Base-by-base conservation (phyloP, 1,284 basidiomycete species). In the Trichosporon asahii region DNA sequence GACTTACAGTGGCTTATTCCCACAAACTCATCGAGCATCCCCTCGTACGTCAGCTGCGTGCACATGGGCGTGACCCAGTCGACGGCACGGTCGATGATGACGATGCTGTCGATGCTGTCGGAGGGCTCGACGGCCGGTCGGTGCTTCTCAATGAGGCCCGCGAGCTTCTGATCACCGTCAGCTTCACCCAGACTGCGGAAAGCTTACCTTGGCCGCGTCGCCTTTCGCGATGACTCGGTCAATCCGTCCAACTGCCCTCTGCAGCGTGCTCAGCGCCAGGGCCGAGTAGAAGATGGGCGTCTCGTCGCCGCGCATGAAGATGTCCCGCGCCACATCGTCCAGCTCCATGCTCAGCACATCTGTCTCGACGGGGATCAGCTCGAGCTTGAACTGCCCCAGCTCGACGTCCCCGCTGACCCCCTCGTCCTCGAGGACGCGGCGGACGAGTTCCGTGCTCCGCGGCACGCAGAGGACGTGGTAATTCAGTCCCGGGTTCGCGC, bases 21-120 rank as follows among this genome's bases (percentile, higher is more conserved):
- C 61, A 98, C 86, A 55, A 94, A 85, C 80, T 99, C 97, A 78
- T 99, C 96, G n/a, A 98, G 87, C 57, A 99, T 89, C 18, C 97
- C 97, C 80, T 98, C 91, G 78, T 98, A 99, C 0, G 97, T 99
- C 68, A 99, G 85, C 79, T 99, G 96, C 0, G 96, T 99, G 63
- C 96, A 89, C 67, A 99, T 86, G 0, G 96, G 95, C 0, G 96
- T 98, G 67, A 97, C 90, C 90, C 98, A 92, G 80, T 99, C 97
- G n/a, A 93, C 90, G 57, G 90, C 88, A 66, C 97, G 89, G 81
- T 99, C 97, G 68, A 99, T 78, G 55, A 99, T 88, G 74, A 99
- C 90, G 69, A 99, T 84, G 23, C 90, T 90, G 80, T 99, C 97
- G 68, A 99, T 88, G 23, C 80, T 73, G n/a, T 84, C 80, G 0